These are phyloP conservation scores for Candida ovalis DNA, from an alignment of 805 yeast genomes.

Conservation along the genomic window DNA sequence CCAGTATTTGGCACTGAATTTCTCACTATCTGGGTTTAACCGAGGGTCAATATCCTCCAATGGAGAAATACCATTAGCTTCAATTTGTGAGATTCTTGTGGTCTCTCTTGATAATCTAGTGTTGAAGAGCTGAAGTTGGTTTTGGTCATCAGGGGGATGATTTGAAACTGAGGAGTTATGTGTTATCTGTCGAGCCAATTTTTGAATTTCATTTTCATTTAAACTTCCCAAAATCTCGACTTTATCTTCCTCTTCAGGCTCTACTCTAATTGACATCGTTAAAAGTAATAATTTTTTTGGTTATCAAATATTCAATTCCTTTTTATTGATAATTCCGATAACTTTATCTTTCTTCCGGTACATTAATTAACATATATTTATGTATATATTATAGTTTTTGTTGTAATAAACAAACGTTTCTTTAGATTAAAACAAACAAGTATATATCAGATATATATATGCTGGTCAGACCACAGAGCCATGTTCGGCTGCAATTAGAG, in stretches of 20 bases:
- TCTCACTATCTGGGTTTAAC: constrained; percentile 51
- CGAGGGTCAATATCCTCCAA: constrained; percentile 28
- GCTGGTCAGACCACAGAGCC: no score
- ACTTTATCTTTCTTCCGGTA: no score
- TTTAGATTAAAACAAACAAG: no score
- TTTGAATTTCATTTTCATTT: constrained; percentile 32
- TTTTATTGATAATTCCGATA: no score
- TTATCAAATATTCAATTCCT: no score
- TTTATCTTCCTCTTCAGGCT: constrained; percentile 7
- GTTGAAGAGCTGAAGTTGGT: constrained; percentile 7
- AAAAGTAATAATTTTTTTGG: background rate
- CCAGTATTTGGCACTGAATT: constrained; percentile 57
- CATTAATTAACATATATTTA: no score
- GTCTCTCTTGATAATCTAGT: constrained; percentile 33
- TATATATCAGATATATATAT: no score
- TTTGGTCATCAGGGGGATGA: background rate
- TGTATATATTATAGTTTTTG: no score
- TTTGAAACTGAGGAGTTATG: constrained; percentile 4
- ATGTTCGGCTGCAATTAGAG: no score
- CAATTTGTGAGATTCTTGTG: constrained; percentile 34
- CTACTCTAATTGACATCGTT: constrained; percentile 8
- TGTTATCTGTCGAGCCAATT: constrained; percentile 36
- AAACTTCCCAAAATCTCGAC: constrained; percentile 33
- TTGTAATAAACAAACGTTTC: no score
- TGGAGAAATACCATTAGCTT: constrained; percentile 35